These are phyloP conservation scores for Pyrenopolyporus hunteri DNA, from an alignment of 495 filamentous ascomycete species.

Conservation along the genomic window DNA sequence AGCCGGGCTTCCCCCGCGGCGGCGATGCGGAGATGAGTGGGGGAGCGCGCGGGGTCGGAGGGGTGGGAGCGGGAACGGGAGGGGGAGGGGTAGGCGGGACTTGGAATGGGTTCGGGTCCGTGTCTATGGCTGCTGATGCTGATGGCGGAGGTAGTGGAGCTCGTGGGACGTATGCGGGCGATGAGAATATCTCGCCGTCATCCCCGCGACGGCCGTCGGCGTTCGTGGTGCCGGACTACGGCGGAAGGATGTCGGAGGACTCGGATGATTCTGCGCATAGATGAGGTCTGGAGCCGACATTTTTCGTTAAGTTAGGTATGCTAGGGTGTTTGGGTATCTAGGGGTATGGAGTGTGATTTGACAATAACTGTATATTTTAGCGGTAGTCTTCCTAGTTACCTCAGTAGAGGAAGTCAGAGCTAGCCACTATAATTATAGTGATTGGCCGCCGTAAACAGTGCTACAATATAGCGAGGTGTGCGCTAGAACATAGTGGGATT, in stretches of 20 bases:
- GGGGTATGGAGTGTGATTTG: not conserved
- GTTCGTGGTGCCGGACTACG: not conserved
- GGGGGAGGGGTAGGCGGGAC: not conserved
- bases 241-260: constrained; percentile 11
- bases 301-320: not conserved
- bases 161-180: not conserved
- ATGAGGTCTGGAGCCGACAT: not conserved
- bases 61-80: not conserved
- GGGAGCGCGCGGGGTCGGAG: not conserved
- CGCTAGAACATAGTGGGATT: too few species aligned
- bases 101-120: constrained; percentile 11
- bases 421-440: too few species aligned
- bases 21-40: not conserved
- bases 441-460: too few species aligned
- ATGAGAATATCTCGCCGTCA: constrained; percentile 2
- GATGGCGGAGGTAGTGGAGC: too few species aligned
- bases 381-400: too few species aligned
- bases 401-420: too few species aligned
- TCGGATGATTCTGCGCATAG: constrained; percentile 29
- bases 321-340: not conserved
- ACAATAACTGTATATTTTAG: too few species aligned
- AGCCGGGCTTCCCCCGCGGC: not conserved
- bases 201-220: constrained; percentile 2
- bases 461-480: too few species aligned
- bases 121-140: too few species aligned